These are phyloP conservation scores for Auriscalpium orientale DNA, from an alignment of 768 basidiomycete genomes.

Conservation along the genomic window DNA sequence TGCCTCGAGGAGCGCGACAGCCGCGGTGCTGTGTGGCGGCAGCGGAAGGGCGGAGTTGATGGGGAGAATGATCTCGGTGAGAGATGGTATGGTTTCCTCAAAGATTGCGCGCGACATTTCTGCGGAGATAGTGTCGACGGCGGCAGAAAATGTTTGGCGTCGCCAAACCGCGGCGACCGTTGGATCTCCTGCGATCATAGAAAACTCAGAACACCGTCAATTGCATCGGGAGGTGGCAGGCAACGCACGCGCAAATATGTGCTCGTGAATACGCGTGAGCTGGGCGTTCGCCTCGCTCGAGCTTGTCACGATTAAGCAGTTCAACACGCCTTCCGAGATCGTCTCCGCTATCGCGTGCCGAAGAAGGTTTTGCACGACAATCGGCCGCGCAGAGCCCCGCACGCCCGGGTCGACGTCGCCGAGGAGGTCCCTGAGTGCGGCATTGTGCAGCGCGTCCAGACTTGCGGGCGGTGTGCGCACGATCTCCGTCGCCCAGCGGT, in stretches of 20 bases:
- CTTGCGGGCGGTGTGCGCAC: constrained; percentile 49
- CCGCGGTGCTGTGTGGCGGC: constrained; percentile 26
- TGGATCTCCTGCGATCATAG: constrained; percentile 53
- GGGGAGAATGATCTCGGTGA: constrained; percentile 45
- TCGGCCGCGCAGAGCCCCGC: constrained; percentile 33
- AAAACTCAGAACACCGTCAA: too few species aligned
- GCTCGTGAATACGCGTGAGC: constrained; percentile 80
- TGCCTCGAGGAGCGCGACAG: constrained; percentile 56
- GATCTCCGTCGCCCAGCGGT: constrained; percentile 81
- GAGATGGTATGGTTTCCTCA: constrained; percentile 60
- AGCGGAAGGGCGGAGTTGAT: background rate
- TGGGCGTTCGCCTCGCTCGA: constrained; percentile 79
- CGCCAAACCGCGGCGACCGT: constrained; percentile 89
- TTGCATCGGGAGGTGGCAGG: too few species aligned
- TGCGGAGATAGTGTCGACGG: constrained; percentile 68
- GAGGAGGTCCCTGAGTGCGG: constrained; percentile 52
- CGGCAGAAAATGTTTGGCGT: constrained; percentile 82
- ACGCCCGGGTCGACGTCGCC: constrained; percentile 35
- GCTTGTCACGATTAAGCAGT: constrained; percentile 81
- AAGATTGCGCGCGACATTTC: constrained; percentile 65
- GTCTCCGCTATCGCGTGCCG: constrained; percentile 76
- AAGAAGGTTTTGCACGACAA: constrained; percentile 73
- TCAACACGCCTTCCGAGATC: constrained; percentile 72
- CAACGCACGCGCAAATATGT: constrained; percentile 74
- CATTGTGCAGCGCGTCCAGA: constrained; percentile 46